Evolutionary conservation across 768 basidiomycete species (phyloP).

Genomic region (Coprinellus micaceus): DNA sequence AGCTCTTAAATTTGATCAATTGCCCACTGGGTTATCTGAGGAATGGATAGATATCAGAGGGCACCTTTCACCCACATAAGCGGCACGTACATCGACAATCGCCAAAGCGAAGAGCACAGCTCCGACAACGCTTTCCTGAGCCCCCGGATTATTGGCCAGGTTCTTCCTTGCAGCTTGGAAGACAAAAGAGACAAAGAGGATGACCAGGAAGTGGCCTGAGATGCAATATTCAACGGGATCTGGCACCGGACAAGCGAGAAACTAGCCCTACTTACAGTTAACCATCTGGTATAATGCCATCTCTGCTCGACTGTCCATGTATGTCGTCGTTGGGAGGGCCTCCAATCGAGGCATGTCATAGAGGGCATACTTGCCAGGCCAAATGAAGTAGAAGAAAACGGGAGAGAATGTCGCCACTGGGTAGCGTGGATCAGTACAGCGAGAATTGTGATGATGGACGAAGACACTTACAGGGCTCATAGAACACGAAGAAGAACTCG

Average conservation of each 20-base stretch:
- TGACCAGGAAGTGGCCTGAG: neutral
- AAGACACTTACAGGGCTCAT: neutral
- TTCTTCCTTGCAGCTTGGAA: neutral
- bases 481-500: neutral
- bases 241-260: too few species aligned
- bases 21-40: neutral
- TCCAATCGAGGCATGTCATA: neutral
- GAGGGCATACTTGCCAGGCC: neutral
- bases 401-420: neutral
- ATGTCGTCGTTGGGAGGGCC: neutral
- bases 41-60: neutral
- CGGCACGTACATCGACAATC: neutral
- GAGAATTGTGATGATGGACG: neutral
- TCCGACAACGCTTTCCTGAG: neutral
- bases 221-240: too few species aligned
- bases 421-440: neutral
- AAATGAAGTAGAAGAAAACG: neutral
- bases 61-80: neutral
- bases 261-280: neutral
- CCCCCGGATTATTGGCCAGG: neutral
- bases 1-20: neutral
- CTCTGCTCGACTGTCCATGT: neutral
- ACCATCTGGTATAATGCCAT: neutral
- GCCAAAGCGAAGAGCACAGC: neutral
- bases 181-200: neutral